Conservation (phyloP, 202 grass and related monocot species). For the Eragrostis tef region DNA sequence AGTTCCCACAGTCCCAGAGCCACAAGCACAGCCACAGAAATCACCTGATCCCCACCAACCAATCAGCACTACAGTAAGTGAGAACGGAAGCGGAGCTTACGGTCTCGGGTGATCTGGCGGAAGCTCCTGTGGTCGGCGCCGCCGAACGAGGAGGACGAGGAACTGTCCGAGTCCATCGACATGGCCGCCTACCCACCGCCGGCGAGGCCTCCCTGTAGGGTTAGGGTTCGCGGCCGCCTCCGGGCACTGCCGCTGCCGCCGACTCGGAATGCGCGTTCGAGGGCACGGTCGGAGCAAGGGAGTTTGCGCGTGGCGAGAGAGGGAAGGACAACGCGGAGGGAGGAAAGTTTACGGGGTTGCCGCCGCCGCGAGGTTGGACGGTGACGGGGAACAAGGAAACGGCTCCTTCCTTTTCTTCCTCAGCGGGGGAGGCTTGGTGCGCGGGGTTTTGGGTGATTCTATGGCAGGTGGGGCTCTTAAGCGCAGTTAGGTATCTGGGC, state of each 20-base stretch:
- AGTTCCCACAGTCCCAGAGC: background rate
- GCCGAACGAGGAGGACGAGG: slow-evolving; percentile 40
- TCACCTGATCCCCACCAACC: background rate
- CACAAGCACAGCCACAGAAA: background rate
- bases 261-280: background rate
- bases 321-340: background rate
- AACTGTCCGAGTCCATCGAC: slow-evolving; percentile 50
- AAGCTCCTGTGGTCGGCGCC: slow-evolving; percentile 33
- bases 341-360: slow-evolving; percentile 13
- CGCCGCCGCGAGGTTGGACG: background rate
- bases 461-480: background rate
- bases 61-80: background rate
- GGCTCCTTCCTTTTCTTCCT: background rate
- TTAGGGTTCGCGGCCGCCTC: slow-evolving; percentile 29
- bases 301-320: background rate
- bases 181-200: background rate
- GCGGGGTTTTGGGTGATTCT: slow-evolving; percentile 11
- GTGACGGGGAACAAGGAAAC: background rate
- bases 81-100: slow-evolving; percentile 24
- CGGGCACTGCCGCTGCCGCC: background rate
- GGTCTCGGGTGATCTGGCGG: slow-evolving; percentile 41
- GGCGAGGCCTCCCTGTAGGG: background rate
- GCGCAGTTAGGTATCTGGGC: background rate
- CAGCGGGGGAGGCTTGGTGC: background rate
- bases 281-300: background rate